These are phyloP conservation scores for Hymenoscyphus infarciens DNA, from an alignment of 2,329 filamentous ascomycete genomes.

Conservation along the genomic window DNA sequence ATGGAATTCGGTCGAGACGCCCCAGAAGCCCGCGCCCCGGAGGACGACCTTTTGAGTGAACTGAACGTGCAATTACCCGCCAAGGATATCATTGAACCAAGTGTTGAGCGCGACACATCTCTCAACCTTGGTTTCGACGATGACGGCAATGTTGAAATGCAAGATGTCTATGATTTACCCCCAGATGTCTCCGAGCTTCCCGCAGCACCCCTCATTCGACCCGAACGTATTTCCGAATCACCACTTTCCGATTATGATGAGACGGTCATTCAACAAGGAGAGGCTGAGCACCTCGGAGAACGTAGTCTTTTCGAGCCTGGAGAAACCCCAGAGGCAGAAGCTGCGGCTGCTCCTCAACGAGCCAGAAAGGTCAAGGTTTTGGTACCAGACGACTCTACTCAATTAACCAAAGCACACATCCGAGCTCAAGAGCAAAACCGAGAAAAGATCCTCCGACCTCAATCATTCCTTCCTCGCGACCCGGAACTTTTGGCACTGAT, in stretches of 20 bases:
- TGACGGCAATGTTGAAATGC: slow-evolving; percentile 58
- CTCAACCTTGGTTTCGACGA: slow-evolving; percentile 47
- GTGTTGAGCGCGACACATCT: slow-evolving; percentile 51
- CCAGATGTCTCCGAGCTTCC: slow-evolving; percentile 45
- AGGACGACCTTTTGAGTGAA: slow-evolving; percentile 65
- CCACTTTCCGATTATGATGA: slow-evolving; percentile 68
- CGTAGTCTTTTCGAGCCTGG: slow-evolving; percentile 58
- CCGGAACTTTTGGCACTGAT: slow-evolving; percentile 82
- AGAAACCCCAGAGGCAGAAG: slow-evolving; percentile 51
- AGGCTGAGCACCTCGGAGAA: slow-evolving; percentile 48
- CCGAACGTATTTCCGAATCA: slow-evolving; percentile 64
- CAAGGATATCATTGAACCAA: slow-evolving; percentile 51
- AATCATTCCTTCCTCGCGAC: slow-evolving; percentile 81
- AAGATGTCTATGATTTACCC: slow-evolving; percentile 58
- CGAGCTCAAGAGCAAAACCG: slow-evolving; percentile 83
- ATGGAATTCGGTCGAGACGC: slow-evolving; percentile 91
- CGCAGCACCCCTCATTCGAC: slow-evolving; percentile 46
- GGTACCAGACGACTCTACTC: slow-evolving; percentile 72
- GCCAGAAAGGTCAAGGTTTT: slow-evolving; percentile 79
- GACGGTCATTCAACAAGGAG: slow-evolving; percentile 55
- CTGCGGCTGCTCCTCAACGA: slow-evolving; percentile 67
- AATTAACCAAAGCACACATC: slow-evolving; percentile 73
- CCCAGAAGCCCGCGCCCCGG: slow-evolving; percentile 60
- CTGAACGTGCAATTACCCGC: slow-evolving; percentile 53
- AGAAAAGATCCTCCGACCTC: slow-evolving; percentile 78